A percentile compares a stretch with the other conserved stretches of the same genome.
Evolutionary conservation across 2,329 filamentous ascomycete species (phyloP).

Genomic region (Periconia macrospinosa): DNA sequence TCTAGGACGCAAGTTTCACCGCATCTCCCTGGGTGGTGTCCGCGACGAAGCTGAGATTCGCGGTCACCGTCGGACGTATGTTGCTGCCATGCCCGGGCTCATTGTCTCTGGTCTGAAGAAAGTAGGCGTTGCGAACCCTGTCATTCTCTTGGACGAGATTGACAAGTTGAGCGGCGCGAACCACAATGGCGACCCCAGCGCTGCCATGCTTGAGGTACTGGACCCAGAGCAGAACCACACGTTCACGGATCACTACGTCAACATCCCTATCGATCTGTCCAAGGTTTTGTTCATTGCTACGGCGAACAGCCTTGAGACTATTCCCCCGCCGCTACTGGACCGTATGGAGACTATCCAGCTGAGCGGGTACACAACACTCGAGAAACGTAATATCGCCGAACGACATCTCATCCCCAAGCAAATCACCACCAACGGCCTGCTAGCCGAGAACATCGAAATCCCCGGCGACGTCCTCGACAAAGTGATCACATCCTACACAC

Average conservation of each 20-base stretch:
- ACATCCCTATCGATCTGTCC: conserved; percentile 91
- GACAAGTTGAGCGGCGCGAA: conserved; percentile 93
- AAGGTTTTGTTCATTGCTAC: conserved; percentile 98
- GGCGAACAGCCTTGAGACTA: conserved; percentile 91
- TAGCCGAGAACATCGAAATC: conserved; percentile 72
- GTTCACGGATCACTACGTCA: conserved; percentile 95
- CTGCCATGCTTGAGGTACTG: conserved; percentile 95
- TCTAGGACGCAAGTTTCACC: conserved; percentile 91
- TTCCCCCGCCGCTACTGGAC: conserved; percentile 89
- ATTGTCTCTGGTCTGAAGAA: conserved; percentile 94
- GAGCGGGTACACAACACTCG: conserved; percentile 92
- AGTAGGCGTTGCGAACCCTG: conserved; percentile 91
- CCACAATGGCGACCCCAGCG: conserved; percentile 92
- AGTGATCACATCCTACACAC: conserved; percentile 94
- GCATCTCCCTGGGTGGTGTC: conserved; percentile 93
- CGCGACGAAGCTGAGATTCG: conserved; percentile 96
- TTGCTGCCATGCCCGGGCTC: conserved; percentile 97
- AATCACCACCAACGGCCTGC: conserved; percentile 84
- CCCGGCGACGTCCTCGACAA: conserved; percentile 86
- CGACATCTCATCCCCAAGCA: conserved; percentile 97
- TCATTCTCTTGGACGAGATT: conserved; percentile 95
- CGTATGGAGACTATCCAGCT: conserved; percentile 96
- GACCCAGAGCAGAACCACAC: conserved; percentile 96
- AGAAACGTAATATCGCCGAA: conserved; percentile 93
- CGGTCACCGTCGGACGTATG: conserved; percentile 92